phyloP scores from a whole-genome alignment of 495 filamentous ascomycete species.

The Poronia punctata region DNA sequence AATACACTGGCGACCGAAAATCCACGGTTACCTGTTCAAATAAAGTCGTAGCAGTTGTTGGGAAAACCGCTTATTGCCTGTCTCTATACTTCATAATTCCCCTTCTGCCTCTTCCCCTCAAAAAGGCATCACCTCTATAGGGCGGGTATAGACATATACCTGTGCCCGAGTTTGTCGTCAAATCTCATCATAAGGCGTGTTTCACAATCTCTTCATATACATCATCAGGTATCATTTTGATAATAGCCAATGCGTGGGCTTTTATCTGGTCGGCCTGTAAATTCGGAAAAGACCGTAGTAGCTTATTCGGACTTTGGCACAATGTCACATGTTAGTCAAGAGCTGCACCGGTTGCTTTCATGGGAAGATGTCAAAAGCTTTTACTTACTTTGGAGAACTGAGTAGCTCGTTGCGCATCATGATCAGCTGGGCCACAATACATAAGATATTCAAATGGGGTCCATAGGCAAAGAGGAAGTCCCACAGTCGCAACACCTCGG shows the following conservation, averaged over 20 bases:
- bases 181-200: constrained; percentile 69
- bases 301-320: constrained; percentile 92
- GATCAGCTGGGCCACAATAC: constrained; percentile 93
- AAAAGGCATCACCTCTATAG: no score
- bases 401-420: constrained; percentile 80
- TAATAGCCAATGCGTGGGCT: constrained; percentile 66
- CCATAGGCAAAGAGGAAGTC: constrained; percentile 97
- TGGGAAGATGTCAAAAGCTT: neutral
- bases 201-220: constrained; percentile 81
- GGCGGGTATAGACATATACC: no score
- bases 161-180: no score
- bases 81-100: no score
- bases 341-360: neutral
- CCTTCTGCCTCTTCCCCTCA: no score
- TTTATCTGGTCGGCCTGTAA: constrained; percentile 78
- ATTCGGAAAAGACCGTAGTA: constrained; percentile 82
- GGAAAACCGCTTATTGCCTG: no score
- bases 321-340: no score
- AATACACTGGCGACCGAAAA: no score
- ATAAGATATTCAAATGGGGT: constrained; percentile 87
- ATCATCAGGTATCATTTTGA: constrained; percentile 79
- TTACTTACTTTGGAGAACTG: constrained; percentile 67
- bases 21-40: no score
- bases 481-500: constrained; percentile 93
- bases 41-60: no score